Evolutionary conservation across 352 stramenopile species (phyloP).

Genomic region (Phytophthora citricola): DNA sequence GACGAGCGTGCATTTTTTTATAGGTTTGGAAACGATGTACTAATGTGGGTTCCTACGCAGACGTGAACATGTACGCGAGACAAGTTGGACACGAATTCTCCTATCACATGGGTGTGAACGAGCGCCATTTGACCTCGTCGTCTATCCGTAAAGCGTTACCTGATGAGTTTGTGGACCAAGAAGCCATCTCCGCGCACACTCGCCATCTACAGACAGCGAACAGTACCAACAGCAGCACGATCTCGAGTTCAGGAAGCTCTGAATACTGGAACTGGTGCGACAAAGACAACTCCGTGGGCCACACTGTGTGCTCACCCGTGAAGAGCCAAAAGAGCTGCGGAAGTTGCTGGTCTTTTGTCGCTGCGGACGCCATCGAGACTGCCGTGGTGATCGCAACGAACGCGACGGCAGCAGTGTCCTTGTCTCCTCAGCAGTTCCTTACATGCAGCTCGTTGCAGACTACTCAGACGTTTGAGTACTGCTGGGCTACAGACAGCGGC

Average conservation of each 20-base stretch:
- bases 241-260: conserved; percentile 28
- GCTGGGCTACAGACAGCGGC: conserved; percentile 61
- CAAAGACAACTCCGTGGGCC: conserved; percentile 57
- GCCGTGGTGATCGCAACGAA: conserved; percentile 76
- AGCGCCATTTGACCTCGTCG: conserved; percentile 60
- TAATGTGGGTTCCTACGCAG: conserved; percentile 36
- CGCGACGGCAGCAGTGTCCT: conserved; percentile 54
- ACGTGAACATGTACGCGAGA: conserved; percentile 68
- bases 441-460: conserved; percentile 71
- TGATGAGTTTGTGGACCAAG: conserved; percentile 64
- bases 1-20: neutral
- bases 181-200: conserved; percentile 44
- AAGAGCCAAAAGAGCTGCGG: conserved; percentile 87
- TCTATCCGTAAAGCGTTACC: conserved; percentile 44
- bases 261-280: conserved; percentile 81
- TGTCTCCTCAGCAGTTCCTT: conserved; percentile 84
- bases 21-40: neutral
- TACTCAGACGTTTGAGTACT: conserved; percentile 82
- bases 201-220: conserved; percentile 38
- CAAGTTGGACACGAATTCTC: conserved; percentile 64
- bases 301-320: conserved; percentile 70
- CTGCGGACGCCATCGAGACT: conserved; percentile 81
- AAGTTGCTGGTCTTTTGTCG: conserved; percentile 85
- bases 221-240: conserved; percentile 28
- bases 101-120: conserved; percentile 76